phyloP scores from a whole-genome alignment of 2,329 filamentous ascomycete species.

The Calonectria crousiana region DNA sequence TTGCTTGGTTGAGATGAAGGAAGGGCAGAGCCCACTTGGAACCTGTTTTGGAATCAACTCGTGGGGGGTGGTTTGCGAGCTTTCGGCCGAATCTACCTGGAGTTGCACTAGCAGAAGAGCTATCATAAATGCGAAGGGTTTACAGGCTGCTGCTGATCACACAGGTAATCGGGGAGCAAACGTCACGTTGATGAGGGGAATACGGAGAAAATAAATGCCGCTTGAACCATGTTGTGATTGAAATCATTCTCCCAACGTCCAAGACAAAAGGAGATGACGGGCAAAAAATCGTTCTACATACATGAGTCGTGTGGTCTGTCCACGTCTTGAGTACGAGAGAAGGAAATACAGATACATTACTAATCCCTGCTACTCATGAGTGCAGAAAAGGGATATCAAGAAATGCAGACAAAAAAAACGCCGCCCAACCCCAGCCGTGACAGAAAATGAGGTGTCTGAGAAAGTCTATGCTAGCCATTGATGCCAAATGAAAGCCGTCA shows the following conservation, averaged over 20 bases:
- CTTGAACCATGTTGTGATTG: slow-evolving; percentile 18
- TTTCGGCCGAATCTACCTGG: background rate
- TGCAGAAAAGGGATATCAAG: slow-evolving; percentile 48
- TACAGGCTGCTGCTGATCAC: background rate
- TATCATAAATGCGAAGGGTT: background rate
- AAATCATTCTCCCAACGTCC: background rate
- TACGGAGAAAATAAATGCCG: background rate
- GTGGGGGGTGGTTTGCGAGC: background rate
- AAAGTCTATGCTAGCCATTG: slow-evolving; percentile 53
- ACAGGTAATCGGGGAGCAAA: background rate
- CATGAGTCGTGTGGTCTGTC: slow-evolving; percentile 35
- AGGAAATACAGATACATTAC: slow-evolving; percentile 29
- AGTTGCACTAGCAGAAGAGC: background rate
- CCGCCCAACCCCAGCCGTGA: slow-evolving; percentile 46
- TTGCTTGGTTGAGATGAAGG: slow-evolving; percentile 19
- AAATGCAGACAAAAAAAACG: slow-evolving; percentile 47
- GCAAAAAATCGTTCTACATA: slow-evolving; percentile 39
- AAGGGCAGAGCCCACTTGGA: slow-evolving; percentile 15
- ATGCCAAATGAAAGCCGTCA: slow-evolving; percentile 50
- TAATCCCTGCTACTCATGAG: slow-evolving; percentile 39
- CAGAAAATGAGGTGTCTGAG: slow-evolving; percentile 44
- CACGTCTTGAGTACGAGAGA: slow-evolving; percentile 23
- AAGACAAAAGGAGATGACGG: slow-evolving; percentile 16
- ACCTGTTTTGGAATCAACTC: background rate
- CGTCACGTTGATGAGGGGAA: background rate